A percentile compares a stretch with the other conserved stretches of the same genome.
phyloP scores from a whole-genome alignment of 2,329 filamentous ascomycete genomes.

The Penicillium thymicola region DNA sequence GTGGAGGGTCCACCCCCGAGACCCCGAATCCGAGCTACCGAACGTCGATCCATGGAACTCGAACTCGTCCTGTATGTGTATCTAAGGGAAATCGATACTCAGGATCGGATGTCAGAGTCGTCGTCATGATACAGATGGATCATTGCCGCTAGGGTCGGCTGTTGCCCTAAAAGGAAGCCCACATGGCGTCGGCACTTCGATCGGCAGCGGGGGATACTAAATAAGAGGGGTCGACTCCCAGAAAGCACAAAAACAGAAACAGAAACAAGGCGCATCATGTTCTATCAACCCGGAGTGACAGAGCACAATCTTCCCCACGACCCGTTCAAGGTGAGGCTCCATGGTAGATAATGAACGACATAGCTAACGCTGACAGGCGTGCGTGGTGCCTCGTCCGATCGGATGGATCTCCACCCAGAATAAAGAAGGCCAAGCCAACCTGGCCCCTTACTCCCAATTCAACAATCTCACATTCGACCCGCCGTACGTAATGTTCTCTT shows the following conservation, averaged over 20 bases:
- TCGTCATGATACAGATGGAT: background rate
- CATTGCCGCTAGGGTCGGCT: background rate
- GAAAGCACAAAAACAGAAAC: background rate
- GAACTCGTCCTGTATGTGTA: background rate
- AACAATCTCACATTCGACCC: too few relatives aligned
- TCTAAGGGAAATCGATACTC: too few relatives aligned
- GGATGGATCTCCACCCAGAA: too few relatives aligned
- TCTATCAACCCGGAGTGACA: conserved; percentile 52
- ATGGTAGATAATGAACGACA: conserved; percentile 31
- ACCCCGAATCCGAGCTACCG: background rate
- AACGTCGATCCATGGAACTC: background rate
- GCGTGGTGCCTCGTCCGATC: conserved; percentile 37
- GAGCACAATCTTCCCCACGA: conserved; percentile 53
- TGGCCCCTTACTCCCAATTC: too few relatives aligned
- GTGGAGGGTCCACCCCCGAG: background rate
- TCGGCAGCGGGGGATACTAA: background rate
- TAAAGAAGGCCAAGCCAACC: too few relatives aligned
- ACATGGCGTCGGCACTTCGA: background rate
- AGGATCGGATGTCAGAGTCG: background rate
- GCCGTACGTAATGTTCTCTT: conserved; percentile 50
- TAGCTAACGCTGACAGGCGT: conserved; percentile 29
- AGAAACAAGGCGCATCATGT: conserved; percentile 38
- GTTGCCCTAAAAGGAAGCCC: background rate
- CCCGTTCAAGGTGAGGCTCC: conserved; percentile 51
- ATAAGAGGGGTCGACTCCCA: background rate